Base-by-base conservation (phyloP, 1,284 basidiomycete genomes). In the Puccinia polysora region DNA sequence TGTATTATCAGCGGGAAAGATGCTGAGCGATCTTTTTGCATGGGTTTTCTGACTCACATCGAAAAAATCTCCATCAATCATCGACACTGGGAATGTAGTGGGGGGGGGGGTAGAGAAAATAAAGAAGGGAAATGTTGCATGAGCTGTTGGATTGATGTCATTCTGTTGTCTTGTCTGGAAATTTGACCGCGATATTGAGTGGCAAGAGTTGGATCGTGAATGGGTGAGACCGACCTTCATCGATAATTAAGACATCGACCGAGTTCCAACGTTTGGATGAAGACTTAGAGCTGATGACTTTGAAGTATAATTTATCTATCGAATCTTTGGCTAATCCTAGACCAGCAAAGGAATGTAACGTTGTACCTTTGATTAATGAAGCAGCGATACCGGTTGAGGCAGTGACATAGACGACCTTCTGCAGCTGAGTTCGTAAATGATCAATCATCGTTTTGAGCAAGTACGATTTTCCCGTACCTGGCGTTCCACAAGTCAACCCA, bases 401-500 rank as follows among this genome's bases (percentile, higher is more conserved):
- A 0, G 92, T 96, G 64, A 96, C 86, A 2, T 88, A 91, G 6
- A 95, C 84, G 0, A 82, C 79, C 43, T 78, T 83, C 53, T 76
- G 71, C 75, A 83, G 78, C 76, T 84, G 87, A 75, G 81, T 81
- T 74, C 81, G 80, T 65, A 91, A 81, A 10, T 83, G 80, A 49
- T 81, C 83, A 78, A 97, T 95, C 74, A 96, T 93, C 78, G 91
- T 89, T 4, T 90, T 85, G n/a, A 97, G 83, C 1, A 97, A 83
- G 6, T 97, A 90, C 0, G 93, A 96, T 81, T 97, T 97, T 64
- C 94, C 93, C 7, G 93, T 96, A 68, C 92, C 92, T 90, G 74
- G 12, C n/a, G n/a, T n/a, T n/a, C n/a, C n/a, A n/a, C n/a, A n/a
- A n/a, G n/a, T 28, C 25, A 30, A 25, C 23, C n/a, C n/a, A n/a